Base-by-base conservation (phyloP, 305 asterid genomes). In the Withania somnifera region DNA sequence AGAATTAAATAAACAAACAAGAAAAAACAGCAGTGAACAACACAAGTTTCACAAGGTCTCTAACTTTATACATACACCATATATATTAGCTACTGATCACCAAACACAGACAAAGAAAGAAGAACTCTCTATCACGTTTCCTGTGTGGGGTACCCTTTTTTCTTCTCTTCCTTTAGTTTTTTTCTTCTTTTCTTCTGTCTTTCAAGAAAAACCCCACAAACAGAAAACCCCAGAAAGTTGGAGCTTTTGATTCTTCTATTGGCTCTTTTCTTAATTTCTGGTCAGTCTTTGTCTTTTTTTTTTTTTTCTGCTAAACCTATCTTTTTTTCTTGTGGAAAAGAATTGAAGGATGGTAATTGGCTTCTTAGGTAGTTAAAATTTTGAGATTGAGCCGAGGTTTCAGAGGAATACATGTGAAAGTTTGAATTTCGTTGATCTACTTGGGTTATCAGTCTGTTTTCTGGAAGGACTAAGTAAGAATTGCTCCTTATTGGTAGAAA, bases 101-200 rank as follows among this genome's bases (percentile, higher is more conserved):
- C 83, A 78, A 68, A 82, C 61, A 78, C 24, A 45, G 83, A 82
- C 51, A 24, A 19, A 82, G 83, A 66, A 82, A 78, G 40, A 53
- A 54, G 34, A 84, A 32, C 40, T 52, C 58, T 60, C 77, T 75
- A 15, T 66, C 73, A 58, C 83, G 32, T 32, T 78, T 79, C 30
- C 56, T 53, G 10, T 17, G 63, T 30, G 79, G 79, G 79, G 79
- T 47, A 73, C 77, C 32, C 15, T 78, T 68, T 17, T 30, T 34
- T 19, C 15, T 13, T 28, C 54, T 67, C 66, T 47, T 17, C 11
- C 79, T 63, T 64, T 82, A 82, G 50, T 76, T 28, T n/a, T 63
- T 34, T 36, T 36, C 40, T n/a, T 36, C 40, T 36, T 4, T 4
- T 36, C 7, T 36, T 0, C 6, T 36, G 40, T 19, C 19, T 8